phyloP scores from a whole-genome alignment of 2,329 filamentous ascomycete genomes.

The Blastomyces percursus region DNA sequence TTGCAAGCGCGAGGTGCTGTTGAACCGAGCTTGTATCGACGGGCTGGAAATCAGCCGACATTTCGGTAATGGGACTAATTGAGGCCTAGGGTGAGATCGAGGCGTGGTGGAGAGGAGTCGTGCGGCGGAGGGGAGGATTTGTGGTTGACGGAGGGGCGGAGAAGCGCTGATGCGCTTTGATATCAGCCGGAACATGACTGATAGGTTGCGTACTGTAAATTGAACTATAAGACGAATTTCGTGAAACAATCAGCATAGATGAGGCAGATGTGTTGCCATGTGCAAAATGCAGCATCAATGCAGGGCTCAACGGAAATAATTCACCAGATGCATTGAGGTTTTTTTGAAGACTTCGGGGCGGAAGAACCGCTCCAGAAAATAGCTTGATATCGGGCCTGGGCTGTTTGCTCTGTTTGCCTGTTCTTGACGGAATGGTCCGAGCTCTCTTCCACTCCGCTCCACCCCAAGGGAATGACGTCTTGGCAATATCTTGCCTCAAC shows the following conservation, averaged over 20 bases:
- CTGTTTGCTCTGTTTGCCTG: constrained; percentile 5
- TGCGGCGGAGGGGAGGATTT: constrained; percentile 15
- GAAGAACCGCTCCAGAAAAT: neutral
- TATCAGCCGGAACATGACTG: constrained; percentile 18
- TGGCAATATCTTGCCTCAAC: neutral
- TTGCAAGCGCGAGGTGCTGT: constrained; percentile 18
- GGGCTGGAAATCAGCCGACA: neutral
- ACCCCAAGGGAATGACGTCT: constrained; percentile 13
- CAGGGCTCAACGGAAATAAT: neutral
- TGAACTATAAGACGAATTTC: neutral
- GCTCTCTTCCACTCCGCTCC: constrained; percentile 16
- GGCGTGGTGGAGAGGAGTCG: constrained; percentile 9
- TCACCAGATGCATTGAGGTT: neutral
- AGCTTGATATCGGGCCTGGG: neutral
- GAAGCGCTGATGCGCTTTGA: constrained; percentile 23
- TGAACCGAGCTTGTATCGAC: constrained; percentile 14
- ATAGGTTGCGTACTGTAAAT: neutral
- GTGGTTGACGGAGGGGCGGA: constrained; percentile 8
- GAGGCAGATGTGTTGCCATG: too few species aligned
- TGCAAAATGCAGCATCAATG: neutral
- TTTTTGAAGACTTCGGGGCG: neutral
- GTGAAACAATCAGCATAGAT: neutral
- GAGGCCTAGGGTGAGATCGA: constrained; percentile 9
- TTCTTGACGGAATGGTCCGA: constrained; percentile 15
- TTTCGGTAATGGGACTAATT: constrained; percentile 6